Base-by-base conservation (phyloP, 768 basidiomycete species). In the Russula virescens region DNA sequence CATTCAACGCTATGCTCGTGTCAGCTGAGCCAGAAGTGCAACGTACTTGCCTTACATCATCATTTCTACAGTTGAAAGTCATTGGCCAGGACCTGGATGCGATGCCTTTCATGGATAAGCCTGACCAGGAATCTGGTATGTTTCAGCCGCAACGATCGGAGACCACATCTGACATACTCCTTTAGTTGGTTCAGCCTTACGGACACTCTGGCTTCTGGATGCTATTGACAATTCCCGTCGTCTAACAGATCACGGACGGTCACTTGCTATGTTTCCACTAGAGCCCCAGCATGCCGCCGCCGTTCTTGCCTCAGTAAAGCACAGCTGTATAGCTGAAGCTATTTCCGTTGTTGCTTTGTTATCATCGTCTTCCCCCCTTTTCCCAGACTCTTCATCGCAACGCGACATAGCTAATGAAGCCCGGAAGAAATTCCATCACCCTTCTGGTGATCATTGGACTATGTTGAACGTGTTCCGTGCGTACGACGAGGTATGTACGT, bases 251-350 rank as follows among this genome's bases (percentile, higher is more conserved):
- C 73, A 89, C 5, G 97, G 97, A 2, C 82, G 84, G 5, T 76
- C 85, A 64, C 98, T 99, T 91, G 87, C 94, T 3, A 70, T 77
- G n/a, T 92, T 95, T 70, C 97, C 97, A 2, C 82, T 97, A n/a
- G 94, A 98, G 67, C 94, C 96, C 1, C 76, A 83, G 35, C 82
- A 86, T 58, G 84, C 94, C 0, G 85, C 92, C 34, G 82, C 88
- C 46, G 75, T 98, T 35, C 76, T 98, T 57, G 88, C 89, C 16
- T 90, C 96, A 0, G 81, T 83, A 69, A 80, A 82, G 21, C 76
- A 86, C 57, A 81, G 80, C 1, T 98, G 93, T 75, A 83, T 88
- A 0, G 70, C 77, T 19, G 93, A 96, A 73, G 79, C 96, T 43
- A 77, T 98, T 67, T 85, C 89, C 68, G 88, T 98, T 68, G 78